A percentile compares a stretch with the other conserved stretches of the same genome.
Conservation (phyloP, 441 rosid species). For the Populus hybrid region DNA sequence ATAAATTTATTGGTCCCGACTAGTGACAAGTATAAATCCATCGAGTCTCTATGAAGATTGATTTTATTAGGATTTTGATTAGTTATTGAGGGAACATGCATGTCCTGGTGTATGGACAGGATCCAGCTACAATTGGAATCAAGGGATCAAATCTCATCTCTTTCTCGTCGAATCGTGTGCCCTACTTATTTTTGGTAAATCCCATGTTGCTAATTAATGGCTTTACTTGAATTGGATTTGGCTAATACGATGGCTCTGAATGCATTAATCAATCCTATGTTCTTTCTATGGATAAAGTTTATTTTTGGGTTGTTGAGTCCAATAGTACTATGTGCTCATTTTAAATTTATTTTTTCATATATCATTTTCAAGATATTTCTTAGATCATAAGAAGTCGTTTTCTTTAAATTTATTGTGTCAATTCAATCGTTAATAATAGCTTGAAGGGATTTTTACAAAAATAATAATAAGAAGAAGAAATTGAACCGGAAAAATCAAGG, state of each 20-base stretch:
- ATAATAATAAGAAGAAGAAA: too few species aligned
- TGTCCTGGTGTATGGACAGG: not conserved
- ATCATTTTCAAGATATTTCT: too few species aligned
- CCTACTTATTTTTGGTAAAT: conserved; percentile 8
- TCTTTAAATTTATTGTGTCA: too few species aligned
- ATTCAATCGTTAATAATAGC: too few species aligned
- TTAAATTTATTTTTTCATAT: too few species aligned
- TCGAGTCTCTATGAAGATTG: conserved; percentile 7
- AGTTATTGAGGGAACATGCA: not conserved
- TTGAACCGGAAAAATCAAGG: too few species aligned
- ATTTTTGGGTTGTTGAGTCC: not conserved
- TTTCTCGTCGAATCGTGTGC: not conserved
- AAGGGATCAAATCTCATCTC: not conserved
- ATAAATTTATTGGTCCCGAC: conserved; percentile 15
- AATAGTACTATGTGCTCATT: too few species aligned
- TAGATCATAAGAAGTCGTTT: too few species aligned
- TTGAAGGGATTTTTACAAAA: too few species aligned
- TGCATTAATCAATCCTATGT: not conserved
- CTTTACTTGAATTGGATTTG: not conserved
- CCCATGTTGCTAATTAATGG: not conserved
- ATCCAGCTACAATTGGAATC: not conserved
- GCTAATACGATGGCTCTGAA: not conserved
- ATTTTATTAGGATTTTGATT: not conserved
- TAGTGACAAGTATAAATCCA: conserved; percentile 22
- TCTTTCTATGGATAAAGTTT: not conserved